Base-by-base conservation (phyloP, 495 filamentous ascomycete species). In the Tuber melanosporum region DNA sequence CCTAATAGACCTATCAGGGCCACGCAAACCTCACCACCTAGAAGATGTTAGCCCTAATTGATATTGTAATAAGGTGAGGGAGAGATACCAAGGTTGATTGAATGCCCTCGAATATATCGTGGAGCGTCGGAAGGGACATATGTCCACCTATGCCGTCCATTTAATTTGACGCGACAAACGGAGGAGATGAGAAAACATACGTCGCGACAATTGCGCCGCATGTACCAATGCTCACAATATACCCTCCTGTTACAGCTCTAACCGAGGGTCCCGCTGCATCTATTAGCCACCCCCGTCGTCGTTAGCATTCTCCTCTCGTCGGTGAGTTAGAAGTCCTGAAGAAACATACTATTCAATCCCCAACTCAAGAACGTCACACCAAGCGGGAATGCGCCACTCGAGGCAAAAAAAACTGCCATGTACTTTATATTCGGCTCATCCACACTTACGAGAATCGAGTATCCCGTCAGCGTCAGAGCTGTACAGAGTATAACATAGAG, bases 361-460 rank as follows among this genome's bases (percentile, higher is more conserved):
- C 89, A 90, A 15, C 85, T 85, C 26, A 90, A 82, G 83, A 89
- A 90, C 0, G 86, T 87, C 0, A 88, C 88, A 0, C 88, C 88
- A 32, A 88, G 86, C 0, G 92, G 92, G 83, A 92, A 95, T 79
- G 94, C 92, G 1, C 92, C 92, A 0, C 88, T 89, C 0, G 91
- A 89, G 0, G 90, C 90, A 77, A 94, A 91, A 81, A 93, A 91
- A 7, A 91, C 92, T 22, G 91, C 91, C 10, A 88, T 80, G 78
- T 94, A 94, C 22, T 88, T 90, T 0, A 93, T 86, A 0, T 91
- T 90, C 0, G 91, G 87, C 1, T 86, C 85, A 12, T 84, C 81
- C 0, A 83, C 77, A 0, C 88, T 79, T 1, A 92, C 86, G 1
- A 94, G 86, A n/a, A 93, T 88, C 46, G 90, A 88, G 78, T 92